Evolutionary conservation across 2,329 filamentous ascomycete genomes (phyloP).

Genomic region (Microcera coccophila): DNA sequence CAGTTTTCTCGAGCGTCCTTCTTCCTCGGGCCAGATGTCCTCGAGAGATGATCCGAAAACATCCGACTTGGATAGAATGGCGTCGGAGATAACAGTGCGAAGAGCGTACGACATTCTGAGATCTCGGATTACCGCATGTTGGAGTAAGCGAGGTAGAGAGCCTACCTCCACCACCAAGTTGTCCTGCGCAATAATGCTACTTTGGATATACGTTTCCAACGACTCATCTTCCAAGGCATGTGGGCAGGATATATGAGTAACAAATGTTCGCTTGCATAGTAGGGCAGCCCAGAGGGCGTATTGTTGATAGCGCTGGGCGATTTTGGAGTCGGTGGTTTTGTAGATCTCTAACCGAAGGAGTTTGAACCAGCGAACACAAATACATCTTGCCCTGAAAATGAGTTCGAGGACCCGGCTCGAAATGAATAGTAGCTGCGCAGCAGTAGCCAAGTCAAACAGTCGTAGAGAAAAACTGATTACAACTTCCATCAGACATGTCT

Average conservation of each 20-base stretch:
- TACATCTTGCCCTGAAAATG: constrained; percentile 8
- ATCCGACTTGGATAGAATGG: constrained; percentile 3
- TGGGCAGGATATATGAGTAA: constrained; percentile 4
- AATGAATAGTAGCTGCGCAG: constrained; percentile 34
- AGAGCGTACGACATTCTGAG: constrained; percentile 12
- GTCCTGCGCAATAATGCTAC: constrained; percentile 27
- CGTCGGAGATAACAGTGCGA: neutral
- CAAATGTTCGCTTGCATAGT: constrained; percentile 46
- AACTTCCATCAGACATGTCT: constrained; percentile 54
- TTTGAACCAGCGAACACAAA: constrained; percentile 42
- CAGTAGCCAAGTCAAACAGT: constrained; percentile 20
- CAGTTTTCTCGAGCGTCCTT: constrained; percentile 42
- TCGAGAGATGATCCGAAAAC: constrained; percentile 15
- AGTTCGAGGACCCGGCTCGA: constrained; percentile 39
- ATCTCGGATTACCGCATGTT: constrained; percentile 18
- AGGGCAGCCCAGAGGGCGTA: constrained; percentile 55
- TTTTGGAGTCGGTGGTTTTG: constrained; percentile 34
- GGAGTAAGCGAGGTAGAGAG: constrained; percentile 3
- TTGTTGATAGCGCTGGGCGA: constrained; percentile 26
- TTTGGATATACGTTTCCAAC: constrained; percentile 18
- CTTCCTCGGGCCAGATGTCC: neutral
- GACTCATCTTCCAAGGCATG: neutral
- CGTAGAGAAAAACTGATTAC: constrained; percentile 50
- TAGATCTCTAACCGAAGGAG: constrained; percentile 44
- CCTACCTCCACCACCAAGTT: constrained; percentile 19